Evolutionary conservation across 108 stramenopile genomes (phyloP), one percentile per base, ranked within the genome.

Genomic region (Cyclotella choctawhatcheeana): DNA sequence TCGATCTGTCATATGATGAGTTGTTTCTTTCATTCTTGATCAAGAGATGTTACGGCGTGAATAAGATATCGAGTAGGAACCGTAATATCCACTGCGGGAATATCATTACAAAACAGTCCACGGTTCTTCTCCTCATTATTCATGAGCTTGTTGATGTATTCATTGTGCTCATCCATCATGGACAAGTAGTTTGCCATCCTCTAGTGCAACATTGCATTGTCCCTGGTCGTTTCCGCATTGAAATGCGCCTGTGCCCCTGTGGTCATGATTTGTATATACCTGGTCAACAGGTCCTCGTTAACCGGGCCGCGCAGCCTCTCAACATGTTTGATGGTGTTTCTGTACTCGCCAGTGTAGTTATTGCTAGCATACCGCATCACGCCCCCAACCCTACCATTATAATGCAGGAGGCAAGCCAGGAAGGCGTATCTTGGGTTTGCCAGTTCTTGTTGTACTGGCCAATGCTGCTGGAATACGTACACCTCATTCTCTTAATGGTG

Each of bases 101-200:
- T 6, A 47, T 44, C 6, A 66, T 66, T 6, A 66, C 51, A 32
- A 53, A 53, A 18, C 33, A 32, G 24, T n/a, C n/a, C n/a, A n/a
- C n/a, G n/a, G n/a, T 66, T 66, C 14, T 35, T 30, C 12, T 66
- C 21, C 17, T 66, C 65, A n/a, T 66, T 66, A 16, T 66, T 66
- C 51, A 66, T 66, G 12, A 47, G 47, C 31, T 17, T 50, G 22
- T 47, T 47, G 50, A 66, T 21, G 33, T 21, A 2, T 4, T 40
- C 37, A 8, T 8, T 8, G 8, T 40, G 6, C 12, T 40, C 12
- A 40, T 40, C 37, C n/a, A n/a, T n/a, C 6, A 40, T 40, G 8
- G 37, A 8, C 12, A 12, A 12, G 37, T 12, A 6, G 37, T 40
- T 40, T 12, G 8, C 12, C 37, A 8, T 40, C 37, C 37, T 6